Evolutionary conservation across 495 filamentous ascomycete species (phyloP).

Genomic region (Penicillium salamii): DNA sequence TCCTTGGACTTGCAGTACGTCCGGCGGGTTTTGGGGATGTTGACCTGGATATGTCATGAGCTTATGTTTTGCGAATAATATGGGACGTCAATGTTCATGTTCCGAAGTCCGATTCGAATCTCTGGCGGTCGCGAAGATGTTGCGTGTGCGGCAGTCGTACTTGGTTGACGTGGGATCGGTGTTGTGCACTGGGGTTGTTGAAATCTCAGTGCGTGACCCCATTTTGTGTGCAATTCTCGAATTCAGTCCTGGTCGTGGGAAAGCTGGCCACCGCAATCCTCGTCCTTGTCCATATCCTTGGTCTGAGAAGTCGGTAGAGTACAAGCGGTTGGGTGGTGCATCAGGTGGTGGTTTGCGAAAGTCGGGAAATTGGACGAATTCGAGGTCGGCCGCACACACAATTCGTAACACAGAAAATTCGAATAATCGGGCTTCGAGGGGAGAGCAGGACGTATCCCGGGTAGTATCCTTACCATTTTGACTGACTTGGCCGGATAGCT

Average conservation of each 20-base stretch:
- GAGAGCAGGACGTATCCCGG: constrained; percentile 17
- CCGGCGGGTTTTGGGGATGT: constrained; percentile 86
- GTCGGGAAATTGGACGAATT: constrained; percentile 18
- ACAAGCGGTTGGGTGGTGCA: not conserved
- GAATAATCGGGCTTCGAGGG: constrained; percentile 18
- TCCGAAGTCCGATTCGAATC: constrained; percentile 11
- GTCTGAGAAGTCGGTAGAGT: not conserved
- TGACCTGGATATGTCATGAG: constrained; percentile 58
- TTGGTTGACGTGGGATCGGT: not conserved
- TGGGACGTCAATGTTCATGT: constrained; percentile 6
- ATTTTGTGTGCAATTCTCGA: not conserved
- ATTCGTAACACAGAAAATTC: constrained; percentile 9
- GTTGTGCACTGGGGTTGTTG: not conserved
- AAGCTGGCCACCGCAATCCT: not conserved
- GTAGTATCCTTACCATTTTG: constrained; percentile 55
- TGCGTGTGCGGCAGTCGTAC: not conserved
- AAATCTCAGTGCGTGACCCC: not conserved
- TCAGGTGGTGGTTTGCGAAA: constrained; percentile 2
- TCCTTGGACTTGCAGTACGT: constrained; percentile 94
- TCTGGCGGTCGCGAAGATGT: constrained; percentile 9
- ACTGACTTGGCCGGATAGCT: constrained; percentile 50
- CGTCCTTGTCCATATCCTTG: not conserved
- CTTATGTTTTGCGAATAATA: constrained; percentile 15
- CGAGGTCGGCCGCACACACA: constrained; percentile 23
- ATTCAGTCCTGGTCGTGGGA: not conserved